Evolutionary conservation across 371 early-diverging fungal species (phyloP), one percentile per base, ranked within the genome.

Genomic region (Umbelopsis sp.): DNA sequence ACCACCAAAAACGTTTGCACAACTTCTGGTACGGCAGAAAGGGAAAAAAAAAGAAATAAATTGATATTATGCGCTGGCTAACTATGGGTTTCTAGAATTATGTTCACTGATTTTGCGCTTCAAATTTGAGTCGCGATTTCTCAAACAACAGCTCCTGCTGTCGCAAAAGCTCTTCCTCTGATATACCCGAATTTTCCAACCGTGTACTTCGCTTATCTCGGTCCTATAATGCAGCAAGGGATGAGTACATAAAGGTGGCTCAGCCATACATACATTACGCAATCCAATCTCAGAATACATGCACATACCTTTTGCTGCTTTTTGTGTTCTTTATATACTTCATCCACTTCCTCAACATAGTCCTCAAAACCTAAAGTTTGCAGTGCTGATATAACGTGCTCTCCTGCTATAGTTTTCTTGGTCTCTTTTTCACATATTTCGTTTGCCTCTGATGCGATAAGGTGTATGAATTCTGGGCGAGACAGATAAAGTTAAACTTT

Each of bases 351-450:
- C 44, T 86, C 82, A 5, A 97, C 84, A 76, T 96, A 99, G 29
- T 91, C 92, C 44, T 93, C 97, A 81, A 97, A 99, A 0, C 98
- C 99, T 24, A 97, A 87, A 12, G 89, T 92, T 78, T 93, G 88
- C 48, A 99, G 81, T 6, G 99, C 97, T 7, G 90, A 73, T 44
- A 97, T 85, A 6, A 99, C 94, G 79, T 99, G 99, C 71, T 99
- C 99, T 32, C 96, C 96, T 0, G 95, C 93, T 69, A 99, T 99
- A 4, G 99, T 99, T 84, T 99, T 99, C 77, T 96, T 98, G 20
- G 92, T 87, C 68, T 97, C 97, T 73, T 95, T 96, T 76, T 99
- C 99, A 79, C 99, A 99, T 29, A 94, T 91, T 53, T 96, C 96
- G 80, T 99, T 99, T 14, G 99, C 96, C 71, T 97, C 95, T 3